A percentile compares a stretch with the other conserved stretches of the same genome.
phyloP scores from a whole-genome alignment of 495 filamentous ascomycete species.

The Lindgomyces ingoldianus region DNA sequence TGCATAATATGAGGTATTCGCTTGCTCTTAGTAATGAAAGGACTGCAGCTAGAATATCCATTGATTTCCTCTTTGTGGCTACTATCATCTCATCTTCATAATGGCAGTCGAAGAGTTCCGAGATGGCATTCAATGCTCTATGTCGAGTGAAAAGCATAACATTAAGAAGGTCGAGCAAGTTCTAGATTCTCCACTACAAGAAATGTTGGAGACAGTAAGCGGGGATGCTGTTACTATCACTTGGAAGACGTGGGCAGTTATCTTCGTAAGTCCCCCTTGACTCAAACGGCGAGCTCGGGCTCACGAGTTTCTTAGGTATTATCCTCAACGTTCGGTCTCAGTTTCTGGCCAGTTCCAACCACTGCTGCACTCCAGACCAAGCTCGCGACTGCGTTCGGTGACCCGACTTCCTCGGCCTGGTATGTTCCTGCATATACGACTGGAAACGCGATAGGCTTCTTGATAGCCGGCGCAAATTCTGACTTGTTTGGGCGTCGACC shows the following conservation, averaged over 20 bases:
- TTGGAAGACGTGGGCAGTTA: conserved; percentile 40
- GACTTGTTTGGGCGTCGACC: conserved; percentile 40
- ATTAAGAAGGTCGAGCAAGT: conserved; percentile 27
- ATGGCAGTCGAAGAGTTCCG: conserved; percentile 19
- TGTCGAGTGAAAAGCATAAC: conserved; percentile 22
- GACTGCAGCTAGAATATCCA: too few relatives aligned
- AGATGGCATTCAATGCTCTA: neutral
- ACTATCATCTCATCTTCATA: neutral
- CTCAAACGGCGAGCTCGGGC: neutral
- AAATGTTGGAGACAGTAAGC: neutral
- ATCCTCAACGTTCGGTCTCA: conserved; percentile 35
- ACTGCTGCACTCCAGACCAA: conserved; percentile 33
- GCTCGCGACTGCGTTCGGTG: conserved; percentile 5
- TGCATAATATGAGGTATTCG: neutral
- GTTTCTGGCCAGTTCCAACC: conserved; percentile 38
- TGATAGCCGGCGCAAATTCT: conserved; percentile 37
- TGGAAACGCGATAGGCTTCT: conserved; percentile 36
- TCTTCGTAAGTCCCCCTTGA: conserved; percentile 33
- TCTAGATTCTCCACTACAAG: neutral
- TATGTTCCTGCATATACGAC: conserved; percentile 35
- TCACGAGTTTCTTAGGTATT: conserved; percentile 19
- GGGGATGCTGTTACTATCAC: conserved; percentile 28
- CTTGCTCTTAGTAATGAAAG: neutral
- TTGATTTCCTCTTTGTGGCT: too few relatives aligned
- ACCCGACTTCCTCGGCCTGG: conserved; percentile 21